Percentiles rank a stretch among this genome's conserved stretches.
Conservation (phyloP, 2,329 filamentous ascomycete genomes). For the Cryphonectria japonica region DNA sequence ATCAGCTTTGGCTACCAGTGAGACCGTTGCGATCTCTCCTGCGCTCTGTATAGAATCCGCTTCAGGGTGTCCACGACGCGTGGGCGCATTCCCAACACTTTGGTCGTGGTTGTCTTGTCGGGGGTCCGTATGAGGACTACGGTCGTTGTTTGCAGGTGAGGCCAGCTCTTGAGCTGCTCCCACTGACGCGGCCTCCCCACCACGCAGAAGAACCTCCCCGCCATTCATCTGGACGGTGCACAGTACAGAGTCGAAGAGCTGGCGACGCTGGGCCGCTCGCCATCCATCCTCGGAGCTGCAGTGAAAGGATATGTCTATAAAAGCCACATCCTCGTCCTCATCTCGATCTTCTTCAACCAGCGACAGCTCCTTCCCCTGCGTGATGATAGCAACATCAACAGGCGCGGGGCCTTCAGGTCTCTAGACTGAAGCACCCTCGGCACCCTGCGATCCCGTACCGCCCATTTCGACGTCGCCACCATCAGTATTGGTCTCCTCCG, state of each 20-base stretch:
- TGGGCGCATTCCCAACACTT: background rate
- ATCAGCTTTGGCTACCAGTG: background rate
- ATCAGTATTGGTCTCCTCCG: conserved; percentile 37
- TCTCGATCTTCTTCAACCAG: too few species aligned
- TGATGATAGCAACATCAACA: conserved; percentile 10
- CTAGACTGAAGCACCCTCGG: conserved; percentile 43
- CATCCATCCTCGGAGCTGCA: background rate
- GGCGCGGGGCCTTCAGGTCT: conserved; percentile 11
- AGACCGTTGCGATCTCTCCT: background rate
- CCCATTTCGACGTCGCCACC: conserved; percentile 29
- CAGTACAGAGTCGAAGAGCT: background rate
- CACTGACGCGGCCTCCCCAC: background rate
- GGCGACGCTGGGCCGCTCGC: background rate
- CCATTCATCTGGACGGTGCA: too few species aligned
- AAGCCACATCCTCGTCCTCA: background rate
- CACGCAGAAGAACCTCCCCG: background rate
- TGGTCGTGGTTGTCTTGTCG: background rate
- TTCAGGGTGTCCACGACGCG: background rate
- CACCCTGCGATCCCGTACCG: conserved; percentile 37
- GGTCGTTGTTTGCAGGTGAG: background rate
- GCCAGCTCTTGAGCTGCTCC: background rate
- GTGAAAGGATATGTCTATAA: background rate
- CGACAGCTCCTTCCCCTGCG: background rate
- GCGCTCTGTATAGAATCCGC: background rate
- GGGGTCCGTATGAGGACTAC: background rate